Evolutionary conservation across 352 stramenopile species (phyloP), one percentile per base, ranked within the genome.

Genomic region (Phytopythium aichiense): DNA sequence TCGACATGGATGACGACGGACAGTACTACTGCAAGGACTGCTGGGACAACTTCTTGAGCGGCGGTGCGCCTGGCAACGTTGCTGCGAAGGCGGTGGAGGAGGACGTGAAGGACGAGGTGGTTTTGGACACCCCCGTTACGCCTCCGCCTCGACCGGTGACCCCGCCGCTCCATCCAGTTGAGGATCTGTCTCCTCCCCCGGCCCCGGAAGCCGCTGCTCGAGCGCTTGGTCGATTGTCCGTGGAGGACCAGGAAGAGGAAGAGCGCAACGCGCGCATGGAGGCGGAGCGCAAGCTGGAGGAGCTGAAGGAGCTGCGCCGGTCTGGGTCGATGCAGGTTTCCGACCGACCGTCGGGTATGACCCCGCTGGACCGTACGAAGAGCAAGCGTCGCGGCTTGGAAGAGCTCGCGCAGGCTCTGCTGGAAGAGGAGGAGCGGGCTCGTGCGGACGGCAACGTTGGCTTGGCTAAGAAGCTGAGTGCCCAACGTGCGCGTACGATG

Each of bases 11-110:
- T 63, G 83, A 89, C 37, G 84, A 95, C 50, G 84, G 84, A 0
- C 76, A 93, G 53, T 91, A 88, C 65, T 95, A 95, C 66, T 95
- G 87, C 73, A 91, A 89, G 59, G 87, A 91, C 63, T 95, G 87
- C 55, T 95, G 84, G 85, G 84, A 92, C 45, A 90, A 93, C 52
- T 95, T 91, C 57, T 72, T 91, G 35, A 87, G 75, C 48, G 79
- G 76, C 2, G 71, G 69, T 22, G 59, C 53, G 46, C 51, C 69
- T 16, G 45, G 48, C 46, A 13, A 5, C 6, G 58, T 31, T 20
- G 9, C 11, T 22, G 23, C 46, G 0, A 63, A 54, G 48, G 37
- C 54, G 42, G 45, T 59, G 12, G 59, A 62, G 31, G 53, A 46
- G 20, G 42, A 45, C 33, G 45, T 51, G 35, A 63, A 56, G 9